A percentile compares a stretch with the other conserved stretches of the same genome.
phyloP scores from a whole-genome alignment of 495 filamentous ascomycete genomes.

The Massariosphaeria phaeospora region DNA sequence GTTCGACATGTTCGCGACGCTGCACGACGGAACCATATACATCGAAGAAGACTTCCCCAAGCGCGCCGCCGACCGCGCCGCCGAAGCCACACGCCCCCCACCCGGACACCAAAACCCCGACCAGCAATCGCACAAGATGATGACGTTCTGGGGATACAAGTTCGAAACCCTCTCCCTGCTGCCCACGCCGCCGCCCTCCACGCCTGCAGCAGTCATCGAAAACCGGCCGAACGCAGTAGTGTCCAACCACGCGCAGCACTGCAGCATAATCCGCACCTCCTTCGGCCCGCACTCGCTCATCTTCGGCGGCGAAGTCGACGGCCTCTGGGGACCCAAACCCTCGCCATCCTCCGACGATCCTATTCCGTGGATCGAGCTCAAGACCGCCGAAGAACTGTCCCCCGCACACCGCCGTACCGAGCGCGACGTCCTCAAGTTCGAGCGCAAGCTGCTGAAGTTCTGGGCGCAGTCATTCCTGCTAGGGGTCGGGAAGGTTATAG shows the following conservation, averaged over 20 bases:
- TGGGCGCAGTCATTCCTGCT: slow-evolving; percentile 96
- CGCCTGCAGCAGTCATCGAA: slow-evolving; percentile 71
- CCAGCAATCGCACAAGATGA: slow-evolving; percentile 54
- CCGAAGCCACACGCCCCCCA: background rate
- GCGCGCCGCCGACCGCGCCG: slow-evolving; percentile 48
- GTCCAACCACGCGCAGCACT: slow-evolving; percentile 87
- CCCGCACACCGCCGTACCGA: slow-evolving; percentile 42
- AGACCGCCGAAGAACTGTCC: slow-evolving; percentile 79
- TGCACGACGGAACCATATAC: slow-evolving; percentile 72
- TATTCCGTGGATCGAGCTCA: slow-evolving; percentile 91
- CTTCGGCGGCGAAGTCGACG: slow-evolving; percentile 94
- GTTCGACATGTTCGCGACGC: slow-evolving; percentile 94
- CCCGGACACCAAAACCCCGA: slow-evolving; percentile 3
- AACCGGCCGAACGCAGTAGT: slow-evolving; percentile 62
- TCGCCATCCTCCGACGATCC: slow-evolving; percentile 37
- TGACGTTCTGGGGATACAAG: slow-evolving; percentile 84
- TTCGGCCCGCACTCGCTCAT: slow-evolving; percentile 68
- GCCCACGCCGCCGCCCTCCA: slow-evolving; percentile 63
- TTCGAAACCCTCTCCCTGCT: slow-evolving; percentile 84
- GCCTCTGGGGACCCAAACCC: slow-evolving; percentile 50
- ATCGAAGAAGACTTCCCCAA: slow-evolving; percentile 83
- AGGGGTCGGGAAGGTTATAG: slow-evolving; percentile 83
- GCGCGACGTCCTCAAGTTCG: slow-evolving; percentile 65
- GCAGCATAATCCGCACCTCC: slow-evolving; percentile 82
- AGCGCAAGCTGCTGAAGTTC: slow-evolving; percentile 87